Conservation (phyloP, 164 flowering plant genomes). For the Brasenia schreberi region DNA sequence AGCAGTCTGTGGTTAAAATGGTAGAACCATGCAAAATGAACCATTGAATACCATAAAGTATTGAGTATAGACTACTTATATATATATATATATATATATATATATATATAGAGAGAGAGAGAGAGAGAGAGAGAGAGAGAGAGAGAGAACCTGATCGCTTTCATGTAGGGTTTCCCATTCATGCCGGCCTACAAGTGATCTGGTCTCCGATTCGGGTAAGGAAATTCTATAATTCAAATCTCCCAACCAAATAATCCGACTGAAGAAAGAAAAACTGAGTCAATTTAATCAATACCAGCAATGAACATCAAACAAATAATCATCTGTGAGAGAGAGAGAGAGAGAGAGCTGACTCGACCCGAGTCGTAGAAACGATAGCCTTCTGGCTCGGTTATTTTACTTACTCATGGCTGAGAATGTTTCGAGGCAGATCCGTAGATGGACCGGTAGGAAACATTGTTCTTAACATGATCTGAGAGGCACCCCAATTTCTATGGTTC, state of each 20-base stretch:
- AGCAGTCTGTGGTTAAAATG: too few species aligned
- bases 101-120: too few species aligned
- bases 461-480: slow-evolving; percentile 33
- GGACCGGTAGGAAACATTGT: slow-evolving; percentile 48
- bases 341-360: not conserved
- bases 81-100: too few species aligned
- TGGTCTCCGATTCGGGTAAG: slow-evolving; percentile 16
- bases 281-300: not conserved
- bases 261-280: slow-evolving; percentile 2
- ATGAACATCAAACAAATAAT: not conserved
- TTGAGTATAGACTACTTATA: too few species aligned
- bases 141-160: not conserved
- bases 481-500: slow-evolving; percentile 39
- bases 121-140: not conserved
- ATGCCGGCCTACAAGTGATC: slow-evolving; percentile 10
- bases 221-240: slow-evolving; percentile 30
- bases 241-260: slow-evolving; percentile 23
- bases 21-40: too few species aligned
- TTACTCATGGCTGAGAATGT: slow-evolving; percentile 63
- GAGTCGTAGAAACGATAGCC: not conserved
- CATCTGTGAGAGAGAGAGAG: not conserved
- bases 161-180: slow-evolving; percentile 17
- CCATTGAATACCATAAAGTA: too few species aligned
- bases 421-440: slow-evolving; percentile 34
- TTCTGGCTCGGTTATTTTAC: slow-evolving; percentile 6